Percentiles rank a stretch among this genome's conserved stretches.
phyloP scores from a whole-genome alignment of 768 basidiomycete genomes.

The Xanthoconium stramineum region DNA sequence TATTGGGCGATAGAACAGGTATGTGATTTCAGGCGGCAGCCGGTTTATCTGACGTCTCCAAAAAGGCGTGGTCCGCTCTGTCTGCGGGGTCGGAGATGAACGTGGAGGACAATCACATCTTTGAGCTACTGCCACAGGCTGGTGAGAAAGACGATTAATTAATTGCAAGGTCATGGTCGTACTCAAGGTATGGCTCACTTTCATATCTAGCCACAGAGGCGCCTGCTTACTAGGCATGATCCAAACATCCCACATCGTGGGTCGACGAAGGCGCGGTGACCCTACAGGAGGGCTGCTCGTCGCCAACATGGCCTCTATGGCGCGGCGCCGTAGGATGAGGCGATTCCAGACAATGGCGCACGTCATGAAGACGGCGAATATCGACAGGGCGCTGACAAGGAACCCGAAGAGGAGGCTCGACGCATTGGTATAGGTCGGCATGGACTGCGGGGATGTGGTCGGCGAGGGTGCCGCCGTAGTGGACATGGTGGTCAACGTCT shows the following conservation, averaged over 20 bases:
- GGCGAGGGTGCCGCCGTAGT: background rate
- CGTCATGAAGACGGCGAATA: conserved; percentile 31
- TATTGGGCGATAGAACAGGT: conserved; percentile 26
- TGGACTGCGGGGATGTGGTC: conserved; percentile 3
- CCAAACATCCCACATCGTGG: conserved; percentile 25
- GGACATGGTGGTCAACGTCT: conserved; percentile 21
- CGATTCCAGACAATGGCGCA: conserved; percentile 32
- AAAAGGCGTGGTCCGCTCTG: conserved; percentile 8
- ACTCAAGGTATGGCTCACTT: conserved; percentile 25
- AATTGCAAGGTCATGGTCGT: conserved; percentile 2
- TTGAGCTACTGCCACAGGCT: conserved; percentile 28
- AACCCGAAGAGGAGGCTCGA: conserved; percentile 32
- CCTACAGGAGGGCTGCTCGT: background rate
- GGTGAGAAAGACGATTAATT: background rate
- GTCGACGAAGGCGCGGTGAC: conserved; percentile 10
- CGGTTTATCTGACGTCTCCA: conserved; percentile 21
- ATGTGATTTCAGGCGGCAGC: conserved; percentile 26
- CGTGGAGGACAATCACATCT: background rate
- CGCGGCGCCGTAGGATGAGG: conserved; percentile 28
- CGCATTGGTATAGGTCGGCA: conserved; percentile 5
- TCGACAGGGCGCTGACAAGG: conserved; percentile 28
- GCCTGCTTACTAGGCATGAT: conserved; percentile 1
- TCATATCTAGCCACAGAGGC: conserved; percentile 15
- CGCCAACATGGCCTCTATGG: conserved; percentile 23
- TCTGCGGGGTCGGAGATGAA: background rate